Conservation (phyloP, 805 yeast species). For the Ogataea saltuana region DNA sequence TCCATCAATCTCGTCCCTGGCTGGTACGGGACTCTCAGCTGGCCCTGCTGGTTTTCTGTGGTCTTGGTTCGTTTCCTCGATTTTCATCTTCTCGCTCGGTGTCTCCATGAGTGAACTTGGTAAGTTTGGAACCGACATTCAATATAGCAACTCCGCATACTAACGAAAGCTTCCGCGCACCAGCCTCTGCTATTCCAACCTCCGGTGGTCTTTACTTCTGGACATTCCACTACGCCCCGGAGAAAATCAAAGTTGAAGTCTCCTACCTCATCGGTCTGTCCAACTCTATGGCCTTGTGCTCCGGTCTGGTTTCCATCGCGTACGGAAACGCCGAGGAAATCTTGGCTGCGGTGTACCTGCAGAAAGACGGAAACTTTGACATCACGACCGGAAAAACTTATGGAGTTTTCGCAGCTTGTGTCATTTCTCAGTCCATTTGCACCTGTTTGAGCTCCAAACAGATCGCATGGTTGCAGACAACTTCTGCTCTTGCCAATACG, state of each 20-base stretch:
- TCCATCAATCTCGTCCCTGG: slow-evolving; percentile 60
- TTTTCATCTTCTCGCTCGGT: slow-evolving; percentile 59
- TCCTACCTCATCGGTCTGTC: slow-evolving; percentile 67
- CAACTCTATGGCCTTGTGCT: slow-evolving; percentile 64
- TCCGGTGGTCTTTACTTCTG: slow-evolving; percentile 74
- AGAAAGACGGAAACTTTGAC: slow-evolving; percentile 53
- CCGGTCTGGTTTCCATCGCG: slow-evolving; percentile 66
- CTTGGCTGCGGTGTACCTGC: slow-evolving; percentile 54
- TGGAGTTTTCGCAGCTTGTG: slow-evolving; percentile 66
- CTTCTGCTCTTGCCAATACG: slow-evolving; percentile 56
- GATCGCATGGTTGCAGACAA: slow-evolving; percentile 59
- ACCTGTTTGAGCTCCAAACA: slow-evolving; percentile 58
- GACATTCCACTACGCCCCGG: slow-evolving; percentile 69
- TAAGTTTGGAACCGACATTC: background rate
- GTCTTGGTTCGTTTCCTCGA: slow-evolving; percentile 69
- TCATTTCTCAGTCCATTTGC: slow-evolving; percentile 49
- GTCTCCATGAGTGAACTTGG: slow-evolving; percentile 58
- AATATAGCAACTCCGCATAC: background rate
- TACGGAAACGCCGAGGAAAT: slow-evolving; percentile 67
- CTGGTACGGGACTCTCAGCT: slow-evolving; percentile 54
- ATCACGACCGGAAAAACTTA: slow-evolving; percentile 56
- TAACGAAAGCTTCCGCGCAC: background rate
- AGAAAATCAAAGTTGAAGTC: slow-evolving; percentile 47
- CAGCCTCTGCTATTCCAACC: slow-evolving; percentile 68
- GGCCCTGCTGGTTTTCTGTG: slow-evolving; percentile 69